These are phyloP conservation scores for Gloeostereum incarnatum DNA, from an alignment of 768 basidiomycete species.

Conservation along the genomic window DNA sequence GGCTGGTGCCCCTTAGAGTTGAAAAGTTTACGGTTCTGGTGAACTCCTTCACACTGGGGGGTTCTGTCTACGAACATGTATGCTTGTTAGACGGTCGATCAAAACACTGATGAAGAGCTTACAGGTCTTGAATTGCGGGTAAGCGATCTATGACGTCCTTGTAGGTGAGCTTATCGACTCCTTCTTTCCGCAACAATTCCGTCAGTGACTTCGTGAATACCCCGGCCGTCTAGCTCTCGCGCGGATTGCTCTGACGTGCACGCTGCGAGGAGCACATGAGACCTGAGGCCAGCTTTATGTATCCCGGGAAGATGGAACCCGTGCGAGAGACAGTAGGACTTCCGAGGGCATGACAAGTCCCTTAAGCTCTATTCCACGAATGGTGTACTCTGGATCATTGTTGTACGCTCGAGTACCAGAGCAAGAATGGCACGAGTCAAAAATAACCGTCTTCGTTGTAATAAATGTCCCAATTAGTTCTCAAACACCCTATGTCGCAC, in stretches of 20 bases:
- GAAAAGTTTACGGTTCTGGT: conserved; percentile 14
- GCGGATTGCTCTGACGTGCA: conserved; percentile 9
- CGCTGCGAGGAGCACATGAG: conserved; percentile 11
- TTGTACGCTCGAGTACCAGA: conserved; percentile 11
- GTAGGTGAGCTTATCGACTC: conserved; percentile 14
- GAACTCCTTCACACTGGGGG: conserved; percentile 18
- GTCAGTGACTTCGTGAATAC: conserved; percentile 17
- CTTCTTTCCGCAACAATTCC: conserved; percentile 2
- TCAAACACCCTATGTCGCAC: too few relatives aligned
- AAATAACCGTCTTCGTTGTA: conserved; percentile 20
- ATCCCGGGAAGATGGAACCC: not conserved
- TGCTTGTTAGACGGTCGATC: not conserved
- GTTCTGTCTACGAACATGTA: conserved; percentile 11
- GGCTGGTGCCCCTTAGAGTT: conserved; percentile 10
- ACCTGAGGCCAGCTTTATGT: conserved; percentile 4
- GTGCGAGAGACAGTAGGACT: not conserved
- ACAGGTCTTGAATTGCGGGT: too few relatives aligned
- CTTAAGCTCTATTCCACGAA: conserved; percentile 5
- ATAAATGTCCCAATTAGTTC: too few relatives aligned
- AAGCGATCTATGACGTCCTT: conserved; percentile 12
- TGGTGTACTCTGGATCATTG: not conserved
- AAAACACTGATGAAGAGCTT: conserved; percentile 6
- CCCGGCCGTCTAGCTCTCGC: conserved; percentile 12
- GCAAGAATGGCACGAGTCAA: conserved; percentile 23
- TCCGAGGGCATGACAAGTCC: conserved; percentile 1